Evolutionary conservation across 768 basidiomycete species (phyloP).

Genomic region (Lentinula sp.): DNA sequence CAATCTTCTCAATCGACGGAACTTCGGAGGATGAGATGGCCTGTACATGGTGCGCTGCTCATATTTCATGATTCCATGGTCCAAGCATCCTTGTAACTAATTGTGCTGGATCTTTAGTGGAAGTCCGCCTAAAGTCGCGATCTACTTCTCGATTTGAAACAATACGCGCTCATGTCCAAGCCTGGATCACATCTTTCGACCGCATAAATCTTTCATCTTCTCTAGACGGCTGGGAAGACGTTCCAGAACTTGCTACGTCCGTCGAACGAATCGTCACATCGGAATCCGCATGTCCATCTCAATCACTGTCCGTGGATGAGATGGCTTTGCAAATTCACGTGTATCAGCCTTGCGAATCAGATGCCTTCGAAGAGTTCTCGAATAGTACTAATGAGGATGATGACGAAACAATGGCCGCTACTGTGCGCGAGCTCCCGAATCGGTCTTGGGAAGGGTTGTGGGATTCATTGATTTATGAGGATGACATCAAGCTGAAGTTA

Average conservation of each 20-base stretch:
- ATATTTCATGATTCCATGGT: background rate
- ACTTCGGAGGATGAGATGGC: constrained; percentile 36
- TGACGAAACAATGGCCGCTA: constrained; percentile 81
- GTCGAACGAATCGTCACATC: constrained; percentile 74
- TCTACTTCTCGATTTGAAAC: constrained; percentile 74
- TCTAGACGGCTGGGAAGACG: constrained; percentile 75
- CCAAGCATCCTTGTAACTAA: background rate
- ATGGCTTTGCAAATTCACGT: constrained; percentile 76
- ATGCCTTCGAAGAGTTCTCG: constrained; percentile 70
- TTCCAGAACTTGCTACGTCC: constrained; percentile 62
- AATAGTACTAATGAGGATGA: constrained; percentile 60
- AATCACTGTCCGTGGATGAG: constrained; percentile 48
- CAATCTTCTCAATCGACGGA: constrained; percentile 9
- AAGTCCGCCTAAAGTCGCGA: constrained; percentile 68
- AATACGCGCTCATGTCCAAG: constrained; percentile 56
- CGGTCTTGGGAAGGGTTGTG: constrained; percentile 84
- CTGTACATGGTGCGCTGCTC: constrained; percentile 51
- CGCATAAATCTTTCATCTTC: constrained; percentile 65
- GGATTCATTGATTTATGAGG: constrained; percentile 84
- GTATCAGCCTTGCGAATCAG: constrained; percentile 72
- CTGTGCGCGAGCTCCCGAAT: constrained; percentile 84
- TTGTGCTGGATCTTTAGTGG: constrained; percentile 45
- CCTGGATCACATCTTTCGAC: constrained; percentile 53
- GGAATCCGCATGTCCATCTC: constrained; percentile 59
- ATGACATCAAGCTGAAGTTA: constrained; percentile 79